A percentile compares a stretch with the other conserved stretches of the same genome.
Evolutionary conservation across 352 stramenopile genomes (phyloP).

Genomic region (Phytophthora multivora): DNA sequence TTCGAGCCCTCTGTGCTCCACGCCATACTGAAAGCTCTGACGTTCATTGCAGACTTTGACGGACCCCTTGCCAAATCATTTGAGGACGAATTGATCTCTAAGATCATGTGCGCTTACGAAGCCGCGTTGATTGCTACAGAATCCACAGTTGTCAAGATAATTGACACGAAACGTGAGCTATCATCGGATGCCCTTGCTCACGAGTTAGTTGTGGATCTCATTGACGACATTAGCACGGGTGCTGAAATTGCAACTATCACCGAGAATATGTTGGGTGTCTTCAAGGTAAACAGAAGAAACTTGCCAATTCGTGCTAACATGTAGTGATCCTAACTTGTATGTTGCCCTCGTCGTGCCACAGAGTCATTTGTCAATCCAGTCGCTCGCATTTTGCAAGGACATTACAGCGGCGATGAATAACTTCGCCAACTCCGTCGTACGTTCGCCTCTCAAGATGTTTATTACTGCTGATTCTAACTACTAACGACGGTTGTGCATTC

Average conservation of each 20-base stretch:
- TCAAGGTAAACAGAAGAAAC: constrained; percentile 58
- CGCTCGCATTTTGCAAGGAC: constrained; percentile 61
- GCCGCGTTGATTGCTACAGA: constrained; percentile 33
- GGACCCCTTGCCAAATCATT: constrained; percentile 60
- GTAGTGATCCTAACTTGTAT: neutral
- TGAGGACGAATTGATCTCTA: constrained; percentile 74
- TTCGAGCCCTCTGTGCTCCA: constrained; percentile 66
- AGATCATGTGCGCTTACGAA: constrained; percentile 78
- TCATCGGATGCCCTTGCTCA: constrained; percentile 38
- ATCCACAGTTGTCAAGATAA: neutral
- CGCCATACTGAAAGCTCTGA: constrained; percentile 66
- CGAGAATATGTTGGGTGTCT: constrained; percentile 68
- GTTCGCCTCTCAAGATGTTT: neutral
- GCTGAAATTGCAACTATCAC: constrained; percentile 72
- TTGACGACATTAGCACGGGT: constrained; percentile 65
- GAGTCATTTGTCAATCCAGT: constrained; percentile 82
- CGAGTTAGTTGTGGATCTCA: constrained; percentile 53
- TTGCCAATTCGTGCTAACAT: neutral
- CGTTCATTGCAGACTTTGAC: constrained; percentile 83
- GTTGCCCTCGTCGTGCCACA: constrained; percentile 14
- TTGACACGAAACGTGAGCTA: neutral
- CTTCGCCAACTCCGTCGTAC: constrained; percentile 41
- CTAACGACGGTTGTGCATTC: neutral
- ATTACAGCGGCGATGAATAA: constrained; percentile 44
- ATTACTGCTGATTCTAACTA: neutral